Conservation (phyloP, 108 stramenopile genomes). For the Cylindrotheca fusiformis region DNA sequence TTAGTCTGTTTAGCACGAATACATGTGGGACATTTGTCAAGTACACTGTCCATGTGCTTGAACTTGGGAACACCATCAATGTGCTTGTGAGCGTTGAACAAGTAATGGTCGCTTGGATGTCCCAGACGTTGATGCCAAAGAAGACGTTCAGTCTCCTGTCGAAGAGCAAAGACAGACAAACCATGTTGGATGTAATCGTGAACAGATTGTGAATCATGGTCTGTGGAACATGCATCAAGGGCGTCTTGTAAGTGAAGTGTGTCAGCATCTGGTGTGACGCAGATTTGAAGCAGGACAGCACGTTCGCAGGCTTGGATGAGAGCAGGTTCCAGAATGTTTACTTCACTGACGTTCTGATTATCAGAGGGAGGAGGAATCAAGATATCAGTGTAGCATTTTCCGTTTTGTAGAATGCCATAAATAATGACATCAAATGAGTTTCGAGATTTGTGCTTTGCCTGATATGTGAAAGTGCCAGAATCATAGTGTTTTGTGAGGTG, state of each 20-base stretch:
- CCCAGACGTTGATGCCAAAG: slow-evolving; percentile 32
- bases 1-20: slow-evolving; percentile 30
- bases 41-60: too few species aligned
- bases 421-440: not conserved
- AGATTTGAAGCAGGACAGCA: not conserved
- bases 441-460: too few species aligned
- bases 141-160: too few species aligned
- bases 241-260: not conserved
- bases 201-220: not conserved
- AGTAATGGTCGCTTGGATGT: slow-evolving; percentile 14
- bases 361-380: not conserved
- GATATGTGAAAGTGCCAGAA: too few species aligned
- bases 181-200: not conserved
- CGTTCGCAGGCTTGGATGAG: not conserved
- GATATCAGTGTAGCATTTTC: not conserved
- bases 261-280: not conserved
- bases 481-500: too few species aligned
- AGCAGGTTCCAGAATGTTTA: not conserved
- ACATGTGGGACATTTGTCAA: slow-evolving; percentile 28
- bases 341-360: not conserved
- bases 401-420: too few species aligned
- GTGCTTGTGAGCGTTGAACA: slow-evolving; percentile 17
- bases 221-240: not conserved
- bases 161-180: not conserved
- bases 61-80: too few species aligned